A percentile compares a stretch with the other conserved stretches of the same genome.
Evolutionary conservation across 352 stramenopile genomes (phyloP).

Genomic region (Globisporangium rhizosaccharum): DNA sequence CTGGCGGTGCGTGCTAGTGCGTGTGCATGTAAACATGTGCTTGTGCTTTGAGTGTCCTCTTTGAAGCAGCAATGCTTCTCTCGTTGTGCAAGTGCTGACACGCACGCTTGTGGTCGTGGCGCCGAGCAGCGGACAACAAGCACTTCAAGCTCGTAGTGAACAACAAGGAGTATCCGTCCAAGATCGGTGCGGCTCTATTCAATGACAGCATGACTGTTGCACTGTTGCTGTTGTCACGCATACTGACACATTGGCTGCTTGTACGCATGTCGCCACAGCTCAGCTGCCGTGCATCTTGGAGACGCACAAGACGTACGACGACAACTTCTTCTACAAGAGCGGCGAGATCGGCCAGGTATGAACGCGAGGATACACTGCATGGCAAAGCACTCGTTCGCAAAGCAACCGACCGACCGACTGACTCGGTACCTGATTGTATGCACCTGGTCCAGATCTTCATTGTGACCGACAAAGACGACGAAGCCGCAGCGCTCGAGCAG

Average conservation of each 20-base stretch:
- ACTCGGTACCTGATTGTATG: background rate
- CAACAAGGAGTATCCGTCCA: conserved; percentile 69
- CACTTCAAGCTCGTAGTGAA: conserved; percentile 79
- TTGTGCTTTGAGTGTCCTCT: background rate
- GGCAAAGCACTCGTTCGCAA: background rate
- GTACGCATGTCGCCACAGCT: conserved; percentile 21
- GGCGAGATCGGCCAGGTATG: conserved; percentile 79
- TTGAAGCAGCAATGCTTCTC: background rate
- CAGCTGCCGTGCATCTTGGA: conserved; percentile 82
- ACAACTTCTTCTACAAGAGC: conserved; percentile 88
- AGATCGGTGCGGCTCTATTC: conserved; percentile 42
- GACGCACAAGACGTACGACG: conserved; percentile 88
- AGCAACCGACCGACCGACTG: background rate
- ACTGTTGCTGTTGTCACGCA: background rate
- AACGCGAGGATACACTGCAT: background rate
- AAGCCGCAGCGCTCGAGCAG: conserved; percentile 53
- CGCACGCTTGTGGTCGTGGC: background rate
- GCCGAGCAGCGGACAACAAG: conserved; percentile 71
- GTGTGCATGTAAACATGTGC: background rate
- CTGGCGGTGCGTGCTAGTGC: conserved; percentile 32
- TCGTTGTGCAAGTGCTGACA: conserved; percentile 2
- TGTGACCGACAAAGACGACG: conserved; percentile 74
- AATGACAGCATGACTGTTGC: background rate
- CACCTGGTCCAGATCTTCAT: conserved; percentile 59
- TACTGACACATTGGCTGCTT: background rate